Evolutionary conservation across 495 filamentous ascomycete species (phyloP).

Genomic region (Lentithecium fluviatile): DNA sequence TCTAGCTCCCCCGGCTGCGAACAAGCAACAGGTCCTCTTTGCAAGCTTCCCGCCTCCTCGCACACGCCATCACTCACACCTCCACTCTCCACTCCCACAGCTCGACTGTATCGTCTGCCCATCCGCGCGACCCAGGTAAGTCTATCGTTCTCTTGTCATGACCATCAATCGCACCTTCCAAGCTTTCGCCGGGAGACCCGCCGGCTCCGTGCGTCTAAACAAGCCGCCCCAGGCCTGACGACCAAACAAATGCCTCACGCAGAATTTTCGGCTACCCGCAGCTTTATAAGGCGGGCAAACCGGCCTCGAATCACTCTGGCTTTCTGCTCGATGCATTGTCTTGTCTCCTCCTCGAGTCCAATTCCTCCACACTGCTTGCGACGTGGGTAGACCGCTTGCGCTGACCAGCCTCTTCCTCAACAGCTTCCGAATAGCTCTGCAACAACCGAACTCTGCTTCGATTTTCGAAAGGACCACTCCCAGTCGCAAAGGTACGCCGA

Average conservation of each 20-base stretch:
- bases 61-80: not conserved
- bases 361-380: not conserved
- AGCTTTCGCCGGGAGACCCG: conserved; percentile 11
- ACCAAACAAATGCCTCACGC: conserved; percentile 23
- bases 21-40: conserved; percentile 19
- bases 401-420: conserved; percentile 23
- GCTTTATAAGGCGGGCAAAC: conserved; percentile 10
- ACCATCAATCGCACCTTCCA: conserved; percentile 12
- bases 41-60: conserved; percentile 12
- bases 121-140: conserved; percentile 18
- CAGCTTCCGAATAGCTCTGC: conserved; percentile 29
- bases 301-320: not conserved
- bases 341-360: not conserved
- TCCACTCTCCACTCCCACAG: conserved; percentile 23
- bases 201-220: conserved; percentile 25
- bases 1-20: conserved; percentile 12
- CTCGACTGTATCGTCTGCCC: conserved; percentile 11
- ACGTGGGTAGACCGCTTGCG: conserved; percentile 1
- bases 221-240: no score
- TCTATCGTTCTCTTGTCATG: not conserved
- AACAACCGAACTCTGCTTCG: conserved; percentile 4
- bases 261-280: conserved; percentile 17
- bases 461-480: not conserved
- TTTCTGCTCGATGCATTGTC: conserved; percentile 9
- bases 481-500: conserved; percentile 26